Evolutionary conservation across 1,139 yeast genomes (phyloP).

Genomic region (Yamadazyma buinensis): DNA sequence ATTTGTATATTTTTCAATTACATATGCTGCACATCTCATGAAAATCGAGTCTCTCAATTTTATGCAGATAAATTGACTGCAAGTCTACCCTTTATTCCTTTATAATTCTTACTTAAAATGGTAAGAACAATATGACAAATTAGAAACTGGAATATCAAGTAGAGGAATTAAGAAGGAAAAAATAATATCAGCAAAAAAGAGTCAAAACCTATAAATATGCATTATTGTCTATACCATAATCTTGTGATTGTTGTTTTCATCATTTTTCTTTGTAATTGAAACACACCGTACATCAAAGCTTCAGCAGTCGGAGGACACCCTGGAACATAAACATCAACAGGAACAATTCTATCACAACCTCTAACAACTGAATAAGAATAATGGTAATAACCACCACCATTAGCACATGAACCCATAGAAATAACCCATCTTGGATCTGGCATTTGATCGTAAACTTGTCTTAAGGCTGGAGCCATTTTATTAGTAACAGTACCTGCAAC

Average conservation of each 20-base stretch:
- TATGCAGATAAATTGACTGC: too few species aligned
- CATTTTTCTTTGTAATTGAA: constrained; percentile 88
- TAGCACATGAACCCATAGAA: constrained; percentile 93
- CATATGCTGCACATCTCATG: too few species aligned
- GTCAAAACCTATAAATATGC: constrained; percentile 3
- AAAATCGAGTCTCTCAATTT: too few species aligned
- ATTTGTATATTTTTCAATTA: too few species aligned
- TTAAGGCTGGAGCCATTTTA: constrained; percentile 90
- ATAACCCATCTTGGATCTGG: constrained; percentile 90
- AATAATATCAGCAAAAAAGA: too few species aligned
- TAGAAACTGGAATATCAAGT: too few species aligned
- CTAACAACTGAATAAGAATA: constrained; percentile 86
- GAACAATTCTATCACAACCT: constrained; percentile 86
- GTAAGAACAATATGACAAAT: too few species aligned
- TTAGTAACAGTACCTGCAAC: constrained; percentile 91
- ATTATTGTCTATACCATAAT: constrained; percentile 76
- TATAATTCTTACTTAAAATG: too few species aligned
- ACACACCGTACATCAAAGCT: constrained; percentile 87
- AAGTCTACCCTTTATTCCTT: too few species aligned
- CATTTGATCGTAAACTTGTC: constrained; percentile 94
- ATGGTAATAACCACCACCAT: constrained; percentile 93
- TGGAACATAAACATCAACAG: constrained; percentile 88
- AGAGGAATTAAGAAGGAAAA: too few species aligned
- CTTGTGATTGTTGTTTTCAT: constrained; percentile 76
- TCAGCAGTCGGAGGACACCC: constrained; percentile 94